phyloP scores from a whole-genome alignment of 345 rosid species.

The Raphanus raphanistrum region DNA sequence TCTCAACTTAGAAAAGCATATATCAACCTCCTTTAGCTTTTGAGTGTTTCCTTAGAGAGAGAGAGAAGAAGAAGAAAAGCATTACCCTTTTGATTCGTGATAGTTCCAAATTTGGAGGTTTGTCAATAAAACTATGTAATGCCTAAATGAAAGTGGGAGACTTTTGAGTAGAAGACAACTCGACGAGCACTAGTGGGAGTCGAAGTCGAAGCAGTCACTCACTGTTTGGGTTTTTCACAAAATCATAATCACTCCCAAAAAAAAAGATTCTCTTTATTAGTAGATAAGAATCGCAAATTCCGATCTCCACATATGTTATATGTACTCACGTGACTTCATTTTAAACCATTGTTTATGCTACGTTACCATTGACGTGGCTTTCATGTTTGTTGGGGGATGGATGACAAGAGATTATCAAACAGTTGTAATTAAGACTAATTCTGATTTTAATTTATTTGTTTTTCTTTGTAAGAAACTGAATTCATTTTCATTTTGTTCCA shows the following conservation, averaged over 20 bases:
- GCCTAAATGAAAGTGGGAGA: conserved; percentile 8
- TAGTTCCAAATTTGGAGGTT: conserved; percentile 13
- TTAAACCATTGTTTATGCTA: conserved; percentile 1
- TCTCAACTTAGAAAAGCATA: neutral
- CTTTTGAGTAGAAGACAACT: conserved; percentile 20
- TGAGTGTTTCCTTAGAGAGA: neutral
- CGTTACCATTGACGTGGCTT: conserved; percentile 3
- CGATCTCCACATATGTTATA: neutral
- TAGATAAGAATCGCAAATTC: conserved; percentile 18
- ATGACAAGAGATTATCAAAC: neutral
- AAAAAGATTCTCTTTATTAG: neutral
- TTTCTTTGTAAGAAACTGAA: neutral
- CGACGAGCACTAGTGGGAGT: conserved; percentile 11
- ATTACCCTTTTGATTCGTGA: conserved; percentile 23
- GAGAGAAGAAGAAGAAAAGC: conserved; percentile 20
- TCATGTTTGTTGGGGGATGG: neutral
- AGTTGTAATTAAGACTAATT: neutral
- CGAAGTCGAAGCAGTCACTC: conserved; percentile 17
- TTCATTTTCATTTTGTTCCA: neutral
- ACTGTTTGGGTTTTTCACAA: conserved; percentile 27
- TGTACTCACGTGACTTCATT: conserved; percentile 12
- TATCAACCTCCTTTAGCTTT: neutral
- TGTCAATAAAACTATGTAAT: conserved; percentile 1
- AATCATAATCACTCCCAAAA: conserved; percentile 17
- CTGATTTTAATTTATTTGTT: neutral